Percentiles rank a stretch among this genome's conserved stretches.
Conservation (phyloP, 768 basidiomycete species). For the Peribolospora baueri region DNA sequence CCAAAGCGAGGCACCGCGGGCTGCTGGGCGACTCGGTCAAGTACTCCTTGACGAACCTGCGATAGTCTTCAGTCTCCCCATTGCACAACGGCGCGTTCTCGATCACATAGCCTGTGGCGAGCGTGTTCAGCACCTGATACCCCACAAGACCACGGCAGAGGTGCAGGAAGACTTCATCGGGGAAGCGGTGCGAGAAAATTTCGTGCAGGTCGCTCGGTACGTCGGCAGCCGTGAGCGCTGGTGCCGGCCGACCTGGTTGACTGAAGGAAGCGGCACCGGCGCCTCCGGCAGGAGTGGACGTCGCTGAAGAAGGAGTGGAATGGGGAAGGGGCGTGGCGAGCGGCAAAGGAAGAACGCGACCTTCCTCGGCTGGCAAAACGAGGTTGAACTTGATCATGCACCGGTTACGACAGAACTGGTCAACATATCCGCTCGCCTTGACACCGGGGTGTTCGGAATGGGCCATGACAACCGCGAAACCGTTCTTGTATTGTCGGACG, state of each 20-base stretch:
- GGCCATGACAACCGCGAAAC: conserved; percentile 32
- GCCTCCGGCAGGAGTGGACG: no score
- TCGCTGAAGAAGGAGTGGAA: not conserved
- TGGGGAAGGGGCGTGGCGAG: conserved; percentile 33
- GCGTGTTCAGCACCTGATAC: conserved; percentile 81
- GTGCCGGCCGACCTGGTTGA: conserved; percentile 17
- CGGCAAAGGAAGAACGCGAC: conserved; percentile 21
- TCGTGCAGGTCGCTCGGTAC: conserved; percentile 79
- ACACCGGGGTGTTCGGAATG: conserved; percentile 61
- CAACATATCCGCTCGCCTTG: conserved; percentile 51
- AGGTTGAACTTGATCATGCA: conserved; percentile 80
- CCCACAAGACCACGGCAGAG: conserved; percentile 73
- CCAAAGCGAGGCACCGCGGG: conserved; percentile 71
- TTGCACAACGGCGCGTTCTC: conserved; percentile 79
- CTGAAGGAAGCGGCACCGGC: no score
- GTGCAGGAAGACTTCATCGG: conserved; percentile 91
- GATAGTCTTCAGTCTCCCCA: conserved; percentile 84
- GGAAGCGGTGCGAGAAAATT: conserved; percentile 77
- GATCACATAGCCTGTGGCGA: conserved; percentile 60
- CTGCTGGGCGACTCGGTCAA: conserved; percentile 86
- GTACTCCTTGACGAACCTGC: conserved; percentile 80
- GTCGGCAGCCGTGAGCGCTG: conserved; percentile 49
- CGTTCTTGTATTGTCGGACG: conserved; percentile 8
- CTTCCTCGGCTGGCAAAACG: conserved; percentile 56
- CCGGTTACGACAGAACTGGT: conserved; percentile 67